A percentile compares a stretch with the other conserved stretches of the same genome.
These are phyloP conservation scores for Seiridium cupressi DNA, from an alignment of 2,329 filamentous ascomycete species.

Conservation along the genomic window DNA sequence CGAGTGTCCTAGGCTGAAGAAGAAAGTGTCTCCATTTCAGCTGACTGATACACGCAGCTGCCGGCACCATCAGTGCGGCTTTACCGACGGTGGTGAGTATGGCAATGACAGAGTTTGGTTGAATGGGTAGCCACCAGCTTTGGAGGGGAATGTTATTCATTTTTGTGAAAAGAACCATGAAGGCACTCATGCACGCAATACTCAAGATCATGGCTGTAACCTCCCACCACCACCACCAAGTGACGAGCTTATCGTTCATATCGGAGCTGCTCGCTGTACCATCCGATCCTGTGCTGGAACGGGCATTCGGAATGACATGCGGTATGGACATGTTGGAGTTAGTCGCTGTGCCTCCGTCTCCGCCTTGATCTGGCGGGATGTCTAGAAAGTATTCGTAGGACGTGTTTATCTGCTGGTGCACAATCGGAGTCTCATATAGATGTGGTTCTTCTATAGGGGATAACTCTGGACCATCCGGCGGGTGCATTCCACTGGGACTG, in stretches of 20 bases:
- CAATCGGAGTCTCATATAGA: too few species aligned
- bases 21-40: constrained; percentile 32
- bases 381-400: too few species aligned
- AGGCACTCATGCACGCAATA: background rate
- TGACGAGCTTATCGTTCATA: background rate
- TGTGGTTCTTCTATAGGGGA: too few species aligned
- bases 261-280: too few species aligned
- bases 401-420: too few species aligned
- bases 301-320: too few species aligned
- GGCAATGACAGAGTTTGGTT: constrained; percentile 31
- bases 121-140: constrained; percentile 14
- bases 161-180: background rate
- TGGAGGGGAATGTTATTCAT: background rate
- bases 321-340: too few species aligned
- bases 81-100: constrained; percentile 29
- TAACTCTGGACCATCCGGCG: too few species aligned
- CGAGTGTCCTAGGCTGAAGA: constrained; percentile 14
- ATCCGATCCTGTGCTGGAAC: too few species aligned
- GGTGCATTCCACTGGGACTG: too few species aligned
- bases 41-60: constrained; percentile 30
- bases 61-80: constrained; percentile 25
- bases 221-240: background rate
- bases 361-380: too few species aligned
- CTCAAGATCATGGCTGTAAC: background rate
- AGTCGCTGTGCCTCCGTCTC: too few species aligned